Evolutionary conservation across 2,329 filamentous ascomycete genomes (phyloP).

Genomic region (Xylaria sp.): DNA sequence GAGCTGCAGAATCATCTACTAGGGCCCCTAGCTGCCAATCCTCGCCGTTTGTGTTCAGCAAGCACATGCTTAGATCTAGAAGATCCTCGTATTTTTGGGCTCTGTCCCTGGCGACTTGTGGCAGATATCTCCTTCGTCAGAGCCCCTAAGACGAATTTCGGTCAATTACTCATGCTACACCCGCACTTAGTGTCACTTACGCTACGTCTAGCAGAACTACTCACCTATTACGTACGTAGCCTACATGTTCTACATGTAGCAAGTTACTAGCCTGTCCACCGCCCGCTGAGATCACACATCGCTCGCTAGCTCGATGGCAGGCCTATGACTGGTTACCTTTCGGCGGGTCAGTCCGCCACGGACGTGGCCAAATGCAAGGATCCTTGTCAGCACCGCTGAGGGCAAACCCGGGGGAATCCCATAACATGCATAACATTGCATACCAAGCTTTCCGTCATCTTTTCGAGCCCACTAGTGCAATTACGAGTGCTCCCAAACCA

Average conservation of each 20-base stretch:
- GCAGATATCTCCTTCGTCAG: neutral
- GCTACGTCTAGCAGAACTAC: neutral
- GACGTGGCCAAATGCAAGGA: slow-evolving; percentile 27
- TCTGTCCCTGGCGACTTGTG: slow-evolving; percentile 4
- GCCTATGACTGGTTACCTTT: slow-evolving; percentile 16
- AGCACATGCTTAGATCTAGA: too few species aligned
- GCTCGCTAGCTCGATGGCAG: slow-evolving; percentile 4
- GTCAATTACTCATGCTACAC: neutral
- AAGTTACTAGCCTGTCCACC: neutral
- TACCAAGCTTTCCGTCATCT: slow-evolving; percentile 32
- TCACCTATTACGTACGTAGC: too few species aligned
- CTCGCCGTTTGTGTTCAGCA: neutral
- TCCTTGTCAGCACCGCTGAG: slow-evolving; percentile 30
- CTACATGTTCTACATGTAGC: too few species aligned
- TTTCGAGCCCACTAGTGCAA: neutral
- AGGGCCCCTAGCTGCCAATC: neutral
- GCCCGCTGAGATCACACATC: neutral
- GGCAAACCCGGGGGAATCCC: slow-evolving; percentile 6
- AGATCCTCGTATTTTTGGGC: neutral
- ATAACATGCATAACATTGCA: slow-evolving; percentile 21
- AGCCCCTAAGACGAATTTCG: too few species aligned
- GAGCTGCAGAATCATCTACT: slow-evolving; percentile 3
- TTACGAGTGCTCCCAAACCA: slow-evolving; percentile 4
- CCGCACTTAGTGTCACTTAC: neutral
- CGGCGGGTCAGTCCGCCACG: slow-evolving; percentile 23